Evolutionary conservation across 345 rosid genomes (phyloP), one percentile per base, ranked within the genome.

Genomic region (Populus alba): DNA sequence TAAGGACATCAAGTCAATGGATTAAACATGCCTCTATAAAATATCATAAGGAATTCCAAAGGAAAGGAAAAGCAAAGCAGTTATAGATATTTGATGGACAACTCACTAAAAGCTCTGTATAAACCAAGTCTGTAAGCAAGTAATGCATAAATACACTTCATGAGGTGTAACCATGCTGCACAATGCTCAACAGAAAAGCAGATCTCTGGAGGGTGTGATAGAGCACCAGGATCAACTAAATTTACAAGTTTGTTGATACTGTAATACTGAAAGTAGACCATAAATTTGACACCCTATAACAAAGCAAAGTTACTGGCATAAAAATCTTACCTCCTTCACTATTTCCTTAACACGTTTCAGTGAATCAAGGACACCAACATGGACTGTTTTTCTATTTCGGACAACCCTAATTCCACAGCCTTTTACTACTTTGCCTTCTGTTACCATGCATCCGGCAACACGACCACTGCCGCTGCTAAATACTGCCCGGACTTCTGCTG

Each of bases 401-500:
- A 83, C 55, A 41, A 96, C 94, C 70, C 86, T 91, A 79, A 92
- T 85, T 65, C 99, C 97, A 85, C 98, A 94, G 70, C 88, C 98
- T 87, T 91, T 89, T 77, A 87, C 89, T 73, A 96, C 81, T 81
- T 91, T 94, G 61, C 99, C 99, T 79, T 94, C 98, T 18, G 84
- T 89, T 68, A 94, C 95, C 94, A 96, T 92, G 89, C 99, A 96
- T 77, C 99, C 99, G 79, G 99, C 99, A 85, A 88, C 95, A 82
- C 92, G 98, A 66, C 97, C 97, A 79, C 99, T 96, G 55, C 99
- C 99, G 79, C 99, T 96, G 86, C 95, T 90, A 87, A 96, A 96
- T 74, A 90, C 85, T 57, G 97, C 97, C 68, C 98, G 92, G 75
- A 96, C 95, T 82, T 88, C 95, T 9, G 97, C 95, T 75, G 88